phyloP scores from a whole-genome alignment of 805 yeast genomes.

The Pichia occidentalis region DNA sequence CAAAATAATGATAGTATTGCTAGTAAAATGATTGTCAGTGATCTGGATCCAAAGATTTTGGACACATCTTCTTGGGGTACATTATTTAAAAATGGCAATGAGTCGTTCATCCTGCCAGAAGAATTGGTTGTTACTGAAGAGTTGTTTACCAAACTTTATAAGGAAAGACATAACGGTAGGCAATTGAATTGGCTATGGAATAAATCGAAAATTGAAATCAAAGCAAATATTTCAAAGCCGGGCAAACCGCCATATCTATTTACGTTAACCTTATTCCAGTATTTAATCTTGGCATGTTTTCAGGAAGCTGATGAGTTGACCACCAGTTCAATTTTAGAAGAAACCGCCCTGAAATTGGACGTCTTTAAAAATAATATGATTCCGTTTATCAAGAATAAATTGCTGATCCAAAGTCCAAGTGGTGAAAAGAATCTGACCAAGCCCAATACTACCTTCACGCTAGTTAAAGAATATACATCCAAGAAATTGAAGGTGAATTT shows the following conservation, averaged over 20 bases:
- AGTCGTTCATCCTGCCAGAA: conserved; percentile 57
- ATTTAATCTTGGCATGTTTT: conserved; percentile 79
- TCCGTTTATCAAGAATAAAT: conserved; percentile 73
- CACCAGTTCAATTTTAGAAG: conserved; percentile 51
- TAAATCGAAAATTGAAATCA: conserved; percentile 84
- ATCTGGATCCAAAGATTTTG: conserved; percentile 29
- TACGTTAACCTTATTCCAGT: conserved; percentile 78
- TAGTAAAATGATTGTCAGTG: conserved; percentile 21
- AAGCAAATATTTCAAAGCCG: conserved; percentile 74
- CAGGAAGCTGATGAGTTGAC: conserved; percentile 61
- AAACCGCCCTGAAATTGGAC: conserved; percentile 61
- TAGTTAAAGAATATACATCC: conserved; percentile 77
- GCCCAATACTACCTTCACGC: conserved; percentile 55
- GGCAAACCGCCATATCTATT: conserved; percentile 78
- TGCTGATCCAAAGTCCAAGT: conserved; percentile 61
- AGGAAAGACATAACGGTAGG: conserved; percentile 75
- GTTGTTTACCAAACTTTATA: conserved; percentile 62
- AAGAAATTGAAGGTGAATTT: conserved; percentile 81
- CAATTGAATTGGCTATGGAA: conserved; percentile 95
- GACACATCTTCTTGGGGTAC: conserved; percentile 30
- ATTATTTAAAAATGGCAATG: conserved; percentile 25
- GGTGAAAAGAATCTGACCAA: conserved; percentile 47
- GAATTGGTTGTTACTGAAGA: conserved; percentile 60
- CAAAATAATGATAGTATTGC: conserved; percentile 9
- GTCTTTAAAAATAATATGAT: conserved; percentile 68